phyloP scores from a whole-genome alignment of 371 early-diverging fungal genomes.

The Phascolomyces articulosus region DNA sequence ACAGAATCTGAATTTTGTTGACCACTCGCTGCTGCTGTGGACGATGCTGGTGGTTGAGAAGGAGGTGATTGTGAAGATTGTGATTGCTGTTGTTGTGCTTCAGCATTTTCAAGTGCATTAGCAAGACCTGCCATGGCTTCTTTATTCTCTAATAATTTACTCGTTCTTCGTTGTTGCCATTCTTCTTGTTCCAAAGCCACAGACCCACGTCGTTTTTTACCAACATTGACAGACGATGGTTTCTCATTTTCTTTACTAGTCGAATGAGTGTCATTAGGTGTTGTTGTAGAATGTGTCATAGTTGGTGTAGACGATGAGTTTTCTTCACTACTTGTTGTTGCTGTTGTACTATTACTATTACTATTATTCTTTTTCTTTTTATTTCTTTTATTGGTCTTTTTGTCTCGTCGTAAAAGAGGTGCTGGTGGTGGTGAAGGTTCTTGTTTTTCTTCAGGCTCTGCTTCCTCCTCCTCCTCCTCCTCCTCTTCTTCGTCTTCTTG shows the following conservation, averaged over 20 bases:
- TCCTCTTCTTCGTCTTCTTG: neutral
- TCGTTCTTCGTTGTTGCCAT: slow-evolving; percentile 16
- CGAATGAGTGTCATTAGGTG: neutral
- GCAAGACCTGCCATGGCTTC: slow-evolving; percentile 3
- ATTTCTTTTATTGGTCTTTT: neutral
- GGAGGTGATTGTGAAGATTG: neutral
- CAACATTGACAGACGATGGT: neutral
- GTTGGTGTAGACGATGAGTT: neutral
- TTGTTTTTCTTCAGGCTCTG: neutral
- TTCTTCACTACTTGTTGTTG: neutral
- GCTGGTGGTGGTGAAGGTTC: slow-evolving; percentile 3
- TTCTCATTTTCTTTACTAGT: neutral
- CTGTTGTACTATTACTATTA: neutral
- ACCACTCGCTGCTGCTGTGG: neutral
- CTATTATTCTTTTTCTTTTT: neutral
- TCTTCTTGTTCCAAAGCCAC: slow-evolving; percentile 10
- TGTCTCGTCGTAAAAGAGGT: neutral
- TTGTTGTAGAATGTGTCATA: neutral
- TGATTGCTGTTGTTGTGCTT: neutral
- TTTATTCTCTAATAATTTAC: slow-evolving; percentile 8
- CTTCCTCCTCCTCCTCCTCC: neutral
- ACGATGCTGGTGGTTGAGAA: neutral
- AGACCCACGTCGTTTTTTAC: slow-evolving; percentile 15
- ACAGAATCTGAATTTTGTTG: neutral
- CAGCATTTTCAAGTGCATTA: neutral